phyloP scores from a whole-genome alignment of 2,329 filamentous ascomycete genomes.

The Aspergillus sp. region DNA sequence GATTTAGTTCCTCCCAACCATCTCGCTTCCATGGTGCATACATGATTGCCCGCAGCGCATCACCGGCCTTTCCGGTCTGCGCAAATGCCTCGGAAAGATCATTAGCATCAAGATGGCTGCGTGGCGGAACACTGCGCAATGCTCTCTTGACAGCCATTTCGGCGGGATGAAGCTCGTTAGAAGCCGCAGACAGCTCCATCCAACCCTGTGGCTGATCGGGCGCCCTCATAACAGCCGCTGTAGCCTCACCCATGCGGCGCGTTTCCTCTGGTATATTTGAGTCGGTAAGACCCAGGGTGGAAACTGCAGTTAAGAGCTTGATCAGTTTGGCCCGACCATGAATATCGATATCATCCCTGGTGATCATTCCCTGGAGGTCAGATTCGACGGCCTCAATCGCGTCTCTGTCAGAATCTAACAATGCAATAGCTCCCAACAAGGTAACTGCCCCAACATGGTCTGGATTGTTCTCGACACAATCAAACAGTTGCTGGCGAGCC shows the following conservation, averaged over 20 bases:
- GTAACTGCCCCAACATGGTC: slow-evolving; percentile 73
- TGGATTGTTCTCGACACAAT: slow-evolving; percentile 65
- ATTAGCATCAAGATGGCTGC: slow-evolving; percentile 59
- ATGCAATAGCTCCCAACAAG: slow-evolving; percentile 74
- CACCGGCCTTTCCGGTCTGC: slow-evolving; percentile 61
- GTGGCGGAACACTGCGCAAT: slow-evolving; percentile 63
- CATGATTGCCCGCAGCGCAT: slow-evolving; percentile 71
- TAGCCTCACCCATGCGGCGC: slow-evolving; percentile 57
- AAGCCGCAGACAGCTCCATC: slow-evolving; percentile 62
- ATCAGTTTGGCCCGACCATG: slow-evolving; percentile 64
- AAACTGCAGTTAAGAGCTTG: slow-evolving; percentile 68
- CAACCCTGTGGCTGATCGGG: slow-evolving; percentile 76
- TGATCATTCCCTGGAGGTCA: slow-evolving; percentile 67
- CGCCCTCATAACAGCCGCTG: slow-evolving; percentile 71
- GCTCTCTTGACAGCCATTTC: slow-evolving; percentile 81
- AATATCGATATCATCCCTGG: slow-evolving; percentile 56
- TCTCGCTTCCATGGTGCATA: slow-evolving; percentile 69
- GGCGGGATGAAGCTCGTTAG: slow-evolving; percentile 50
- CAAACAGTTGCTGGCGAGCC: slow-evolving; percentile 73
- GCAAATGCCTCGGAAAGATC: slow-evolving; percentile 69
- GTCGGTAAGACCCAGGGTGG: slow-evolving; percentile 48
- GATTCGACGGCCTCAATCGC: slow-evolving; percentile 72
- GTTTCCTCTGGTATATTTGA: slow-evolving; percentile 38
- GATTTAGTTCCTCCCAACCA: slow-evolving; percentile 53
- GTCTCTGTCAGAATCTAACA: slow-evolving; percentile 72